A percentile compares a stretch with the other conserved stretches of the same genome.
Conservation (phyloP, 495 filamentous ascomycete species). For the Oidiodendron maius region DNA sequence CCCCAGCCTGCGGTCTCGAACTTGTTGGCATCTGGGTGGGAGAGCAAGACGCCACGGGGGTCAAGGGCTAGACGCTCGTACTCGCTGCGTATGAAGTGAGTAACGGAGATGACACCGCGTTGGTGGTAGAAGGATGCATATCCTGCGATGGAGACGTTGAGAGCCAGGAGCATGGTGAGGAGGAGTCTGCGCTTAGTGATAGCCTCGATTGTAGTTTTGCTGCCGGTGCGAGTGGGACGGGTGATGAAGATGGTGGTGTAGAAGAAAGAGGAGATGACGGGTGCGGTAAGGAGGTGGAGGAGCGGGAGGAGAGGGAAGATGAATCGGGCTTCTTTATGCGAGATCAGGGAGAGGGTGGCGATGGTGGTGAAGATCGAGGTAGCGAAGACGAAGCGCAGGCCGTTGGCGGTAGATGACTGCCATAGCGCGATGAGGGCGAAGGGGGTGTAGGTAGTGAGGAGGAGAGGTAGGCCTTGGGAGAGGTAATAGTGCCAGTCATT, state of each 20-base stretch:
- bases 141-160: slow-evolving; percentile 64
- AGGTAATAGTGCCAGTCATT: slow-evolving; percentile 93
- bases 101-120: slow-evolving; percentile 64
- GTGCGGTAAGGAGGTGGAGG: slow-evolving; percentile 73
- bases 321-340: slow-evolving; percentile 97
- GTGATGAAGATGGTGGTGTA: slow-evolving; percentile 17
- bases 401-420: slow-evolving; percentile 26
- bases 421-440: slow-evolving; percentile 65
- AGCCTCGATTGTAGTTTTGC: slow-evolving; percentile 15
- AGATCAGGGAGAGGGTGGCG: slow-evolving; percentile 63
- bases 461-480: slow-evolving; percentile 80
- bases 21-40: slow-evolving; percentile 6
- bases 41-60: slow-evolving; percentile 9
- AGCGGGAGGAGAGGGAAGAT: slow-evolving; percentile 88
- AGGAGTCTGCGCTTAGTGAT: slow-evolving; percentile 41
- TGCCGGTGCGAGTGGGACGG: slow-evolving; percentile 11
- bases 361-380: slow-evolving; percentile 55
- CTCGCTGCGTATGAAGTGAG: slow-evolving; percentile 66
- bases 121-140: slow-evolving; percentile 78
- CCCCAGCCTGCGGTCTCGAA: slow-evolving; percentile 4
- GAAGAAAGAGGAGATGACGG: slow-evolving; percentile 62
- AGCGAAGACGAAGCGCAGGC: slow-evolving; percentile 49
- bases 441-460: slow-evolving; percentile 78
- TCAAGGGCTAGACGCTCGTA: slow-evolving; percentile 40
- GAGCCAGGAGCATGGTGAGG: slow-evolving; percentile 51